Base-by-base conservation (phyloP, 2,329 filamentous ascomycete genomes). In the Fusarium sp. region DNA sequence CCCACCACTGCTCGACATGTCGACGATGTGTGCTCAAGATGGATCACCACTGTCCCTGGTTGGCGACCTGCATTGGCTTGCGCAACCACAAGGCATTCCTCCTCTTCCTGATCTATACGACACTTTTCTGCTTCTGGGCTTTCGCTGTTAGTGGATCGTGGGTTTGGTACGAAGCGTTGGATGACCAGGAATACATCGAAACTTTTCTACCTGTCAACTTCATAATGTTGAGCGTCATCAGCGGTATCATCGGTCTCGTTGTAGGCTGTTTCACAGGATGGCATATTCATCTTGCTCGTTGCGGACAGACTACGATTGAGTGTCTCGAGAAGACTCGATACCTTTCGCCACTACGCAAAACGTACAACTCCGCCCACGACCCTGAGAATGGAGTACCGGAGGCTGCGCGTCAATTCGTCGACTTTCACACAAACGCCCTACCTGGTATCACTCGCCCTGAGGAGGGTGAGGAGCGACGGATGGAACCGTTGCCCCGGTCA, bases 31-130 rank as follows among this genome's bases (percentile, higher is more conserved):
- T 99, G 24, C 85, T 99, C 78, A 99, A 99, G 84, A 99, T 99
- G 96, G 96, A 99, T 77, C 96, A 99, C 78, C 96, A 99, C 81
- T 99, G 96, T 77, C 96, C 96, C 17, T 99, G 96, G 96, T 86
- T 99, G 48, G 95, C 96, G 26, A 97, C 93, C 6, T 99, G 96
- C 78, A 92, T 99, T 61, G 96, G 96, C 20, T 83, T 99, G 67
- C 89, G 88, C 75, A 99, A 99, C 80, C 96, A 97, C 84, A 99
- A 99, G 81, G 86, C 94, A 0, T 99, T 99, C 76, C 78, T 99
- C 52, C 85, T 98, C 4, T 99, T 98, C 77, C 84, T 99, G 24
- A 86, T 94, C 56, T 98, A 99, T 78, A 93, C 92, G 0, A 92
- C 91, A 6, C 65, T 97, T 3, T 97, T 97, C 80, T 94, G 92